Base-by-base conservation (phyloP, 1,284 basidiomycete genomes). In the Irpex lacteus region DNA sequence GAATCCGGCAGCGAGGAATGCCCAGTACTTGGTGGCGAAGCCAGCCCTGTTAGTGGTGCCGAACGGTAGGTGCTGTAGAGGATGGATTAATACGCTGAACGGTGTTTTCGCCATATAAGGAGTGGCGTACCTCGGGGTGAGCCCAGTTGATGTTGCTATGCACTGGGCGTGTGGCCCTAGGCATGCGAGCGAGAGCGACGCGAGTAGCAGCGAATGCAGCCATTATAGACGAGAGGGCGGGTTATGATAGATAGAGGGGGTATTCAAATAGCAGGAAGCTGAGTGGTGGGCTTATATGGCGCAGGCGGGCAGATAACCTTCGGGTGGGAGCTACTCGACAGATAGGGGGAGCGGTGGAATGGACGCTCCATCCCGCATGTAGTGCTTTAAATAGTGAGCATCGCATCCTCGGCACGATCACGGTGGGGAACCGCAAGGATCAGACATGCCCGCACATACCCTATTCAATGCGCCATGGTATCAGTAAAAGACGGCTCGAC, bases 1-100 rank as follows among this genome's bases (percentile, higher is more conserved):
- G 53, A 65, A 65, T n/a, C 60, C 60, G 32, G 62, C 4, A 38
- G 57, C 60, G n/a, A 65, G 38, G 61, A 62, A 59, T 36, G 61
- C 18, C 13, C 53, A 36, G 61, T 60, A 65, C 44, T 62, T 62
- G 1, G 64, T 60, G 18, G 57, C 36, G 61, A 65, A 65, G 26
- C 60, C 61, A 13, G 18, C 21, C 58, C 59, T 65, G 61, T 52
- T 62, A 8, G 37, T 44, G 32, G 58, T 58, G 40, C 49, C 47
- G 58, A 65, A 65, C 0, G 64, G 64, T 15, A 65, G 37, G 50
- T 62, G 64, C 64, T 65, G 53, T 8, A 6, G 21, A 34, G 6
- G 32, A 54, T 50, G 11, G 49, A 8, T 47, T 44, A 54, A n/a
- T 18, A 37, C 21, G 21, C 3, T 26, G 21, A 26, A 37, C 19